Conservation (phyloP, 768 basidiomycete species). For the Dentipellis fragilis region DNA sequence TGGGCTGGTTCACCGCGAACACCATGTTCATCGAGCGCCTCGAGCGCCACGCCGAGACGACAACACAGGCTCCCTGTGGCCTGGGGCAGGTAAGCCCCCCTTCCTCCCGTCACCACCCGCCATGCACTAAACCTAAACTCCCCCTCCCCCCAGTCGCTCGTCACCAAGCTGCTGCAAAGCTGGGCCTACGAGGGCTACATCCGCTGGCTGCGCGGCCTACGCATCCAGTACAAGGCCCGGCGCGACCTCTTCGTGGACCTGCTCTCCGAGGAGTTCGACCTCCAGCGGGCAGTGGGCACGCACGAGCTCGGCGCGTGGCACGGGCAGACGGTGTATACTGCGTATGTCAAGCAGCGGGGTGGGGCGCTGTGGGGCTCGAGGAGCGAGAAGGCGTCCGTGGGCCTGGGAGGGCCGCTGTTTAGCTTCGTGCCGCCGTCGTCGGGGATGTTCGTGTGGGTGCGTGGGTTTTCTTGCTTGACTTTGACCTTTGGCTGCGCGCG, state of each 20-base stretch:
- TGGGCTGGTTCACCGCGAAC: constrained; percentile 76
- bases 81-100: constrained; percentile 44
- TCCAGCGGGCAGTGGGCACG: constrained; percentile 28
- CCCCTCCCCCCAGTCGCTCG: constrained; percentile 30
- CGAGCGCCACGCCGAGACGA: constrained; percentile 57
- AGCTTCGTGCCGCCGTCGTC: constrained; percentile 66
- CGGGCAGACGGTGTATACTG: constrained; percentile 35
- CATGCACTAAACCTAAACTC: not conserved
- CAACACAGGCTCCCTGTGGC: constrained; percentile 62
- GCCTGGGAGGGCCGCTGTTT: constrained; percentile 33
- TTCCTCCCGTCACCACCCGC: not conserved
- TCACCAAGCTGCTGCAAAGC: constrained; percentile 47
- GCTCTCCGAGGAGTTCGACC: constrained; percentile 51
- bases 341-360: constrained; percentile 21
- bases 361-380: constrained; percentile 7
- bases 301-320: constrained; percentile 19
- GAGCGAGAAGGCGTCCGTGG: too few species aligned
- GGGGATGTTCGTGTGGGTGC: constrained; percentile 80
- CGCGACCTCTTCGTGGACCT: constrained; percentile 59
- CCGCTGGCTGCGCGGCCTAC: constrained; percentile 55
- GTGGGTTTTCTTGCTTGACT: constrained; percentile 9
- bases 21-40: constrained; percentile 69
- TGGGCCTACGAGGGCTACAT: constrained; percentile 70
- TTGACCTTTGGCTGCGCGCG: too few species aligned
- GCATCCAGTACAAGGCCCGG: constrained; percentile 43